Evolutionary conservation across 2,329 filamentous ascomycete species (phyloP).

Genomic region (Aspergillus ochraceus): DNA sequence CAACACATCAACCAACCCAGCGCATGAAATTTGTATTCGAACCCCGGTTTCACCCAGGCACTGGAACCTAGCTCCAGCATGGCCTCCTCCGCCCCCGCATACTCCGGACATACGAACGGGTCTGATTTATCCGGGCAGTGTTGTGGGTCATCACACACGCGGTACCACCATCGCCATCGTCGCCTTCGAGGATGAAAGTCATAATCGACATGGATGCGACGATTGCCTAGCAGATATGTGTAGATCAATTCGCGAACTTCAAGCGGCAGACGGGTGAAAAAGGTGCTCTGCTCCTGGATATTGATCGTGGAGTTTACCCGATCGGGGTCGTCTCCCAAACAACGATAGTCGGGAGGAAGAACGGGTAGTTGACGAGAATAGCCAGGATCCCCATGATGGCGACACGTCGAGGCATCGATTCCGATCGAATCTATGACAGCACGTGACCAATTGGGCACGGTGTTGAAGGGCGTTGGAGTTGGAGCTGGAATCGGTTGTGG

Average conservation of each 20-base stretch:
- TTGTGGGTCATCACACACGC: constrained; percentile 8
- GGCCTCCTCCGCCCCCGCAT: constrained; percentile 8
- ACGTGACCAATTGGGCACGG: constrained; percentile 6
- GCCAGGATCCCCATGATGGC: neutral
- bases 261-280: constrained; percentile 6
- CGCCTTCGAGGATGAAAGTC: constrained; percentile 1
- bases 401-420: neutral
- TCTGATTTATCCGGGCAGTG: constrained; percentile 6
- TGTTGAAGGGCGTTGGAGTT: neutral
- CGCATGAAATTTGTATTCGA: constrained; percentile 9
- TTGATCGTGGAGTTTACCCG: neutral
- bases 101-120: constrained; percentile 9
- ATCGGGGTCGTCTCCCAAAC: neutral
- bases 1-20: constrained; percentile 9
- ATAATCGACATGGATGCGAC: constrained; percentile 10
- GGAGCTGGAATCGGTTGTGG: neutral
- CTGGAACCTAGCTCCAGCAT: constrained; percentile 7
- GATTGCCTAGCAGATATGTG: constrained; percentile 2
- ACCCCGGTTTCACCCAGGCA: constrained; percentile 8
- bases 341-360: constrained; percentile 1
- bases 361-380: neutral
- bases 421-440: constrained; percentile 7
- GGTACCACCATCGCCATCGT: constrained; percentile 13
- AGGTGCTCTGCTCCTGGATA: constrained; percentile 4
- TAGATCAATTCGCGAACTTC: constrained; percentile 11